These are phyloP conservation scores for Melanogaster broomeanus DNA, from an alignment of 768 basidiomycete genomes.

Conservation along the genomic window DNA sequence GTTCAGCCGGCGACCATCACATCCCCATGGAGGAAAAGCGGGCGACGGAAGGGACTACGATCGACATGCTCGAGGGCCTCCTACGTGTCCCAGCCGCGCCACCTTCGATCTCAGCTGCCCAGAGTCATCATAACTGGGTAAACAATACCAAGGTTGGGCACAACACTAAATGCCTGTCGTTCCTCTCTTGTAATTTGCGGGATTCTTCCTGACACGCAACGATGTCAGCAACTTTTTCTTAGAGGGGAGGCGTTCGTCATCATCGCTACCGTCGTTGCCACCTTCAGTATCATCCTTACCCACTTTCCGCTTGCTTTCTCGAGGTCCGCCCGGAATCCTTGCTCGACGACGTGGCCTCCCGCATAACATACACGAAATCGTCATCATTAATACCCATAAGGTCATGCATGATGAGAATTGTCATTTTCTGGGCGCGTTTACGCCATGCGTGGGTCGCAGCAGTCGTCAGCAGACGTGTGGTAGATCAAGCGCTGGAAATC, in stretches of 20 bases:
- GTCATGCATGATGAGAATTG: slow-evolving; percentile 81
- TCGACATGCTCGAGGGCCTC: slow-evolving; percentile 36
- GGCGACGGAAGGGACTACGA: slow-evolving; percentile 38
- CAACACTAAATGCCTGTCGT: slow-evolving; percentile 44
- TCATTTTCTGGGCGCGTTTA: slow-evolving; percentile 59
- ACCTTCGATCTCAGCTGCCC: slow-evolving; percentile 35
- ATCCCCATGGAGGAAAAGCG: slow-evolving; percentile 31
- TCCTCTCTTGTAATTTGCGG: slow-evolving; percentile 19
- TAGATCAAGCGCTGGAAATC: slow-evolving; percentile 82
- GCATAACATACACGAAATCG: slow-evolving; percentile 94
- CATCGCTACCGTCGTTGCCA: slow-evolving; percentile 49
- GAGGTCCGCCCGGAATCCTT: slow-evolving; percentile 83
- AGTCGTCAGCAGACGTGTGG: slow-evolving; percentile 84
- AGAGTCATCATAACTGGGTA: slow-evolving; percentile 53
- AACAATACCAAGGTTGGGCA: slow-evolving; percentile 34
- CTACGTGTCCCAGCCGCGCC: slow-evolving; percentile 18
- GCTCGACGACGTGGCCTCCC: slow-evolving; percentile 75
- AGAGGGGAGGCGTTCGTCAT: slow-evolving; percentile 29
- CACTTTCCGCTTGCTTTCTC: slow-evolving; percentile 70
- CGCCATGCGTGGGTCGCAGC: slow-evolving; percentile 66
- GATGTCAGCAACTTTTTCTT: slow-evolving; percentile 45
- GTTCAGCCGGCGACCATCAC: slow-evolving; percentile 40
- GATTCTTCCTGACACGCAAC: slow-evolving; percentile 50
- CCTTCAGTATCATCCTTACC: slow-evolving; percentile 67
- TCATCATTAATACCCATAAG: slow-evolving; percentile 70